Conservation (phyloP, 176 grass and related monocot genomes). For the Carex parvula region DNA sequence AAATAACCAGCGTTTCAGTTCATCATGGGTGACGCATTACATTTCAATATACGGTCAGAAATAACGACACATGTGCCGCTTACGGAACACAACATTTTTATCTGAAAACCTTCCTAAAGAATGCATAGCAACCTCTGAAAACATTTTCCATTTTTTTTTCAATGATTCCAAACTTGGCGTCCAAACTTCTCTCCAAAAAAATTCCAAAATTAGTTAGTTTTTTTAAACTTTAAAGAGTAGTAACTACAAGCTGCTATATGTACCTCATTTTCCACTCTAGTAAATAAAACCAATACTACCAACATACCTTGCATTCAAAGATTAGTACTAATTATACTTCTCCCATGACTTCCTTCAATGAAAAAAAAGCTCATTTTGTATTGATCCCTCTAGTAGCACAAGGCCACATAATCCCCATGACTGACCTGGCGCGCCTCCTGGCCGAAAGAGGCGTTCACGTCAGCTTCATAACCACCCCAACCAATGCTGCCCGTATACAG, state of each 20-base stretch:
- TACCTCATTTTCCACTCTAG: not conserved
- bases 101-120: not conserved
- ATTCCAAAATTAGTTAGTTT: not conserved
- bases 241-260: not conserved
- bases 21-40: not conserved
- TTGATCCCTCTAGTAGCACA: slow-evolving; percentile 47
- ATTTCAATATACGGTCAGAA: not conserved
- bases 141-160: not conserved
- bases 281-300: not conserved
- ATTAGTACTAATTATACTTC: not conserved
- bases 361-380: slow-evolving; percentile 37
- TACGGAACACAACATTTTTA: not conserved
- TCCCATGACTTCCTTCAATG: not conserved
- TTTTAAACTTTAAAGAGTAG: not conserved
- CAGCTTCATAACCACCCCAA: slow-evolving; percentile 44
- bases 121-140: not conserved
- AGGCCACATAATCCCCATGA: slow-evolving; percentile 67
- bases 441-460: slow-evolving; percentile 28
- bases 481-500: slow-evolving; percentile 37
- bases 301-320: not conserved
- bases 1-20: not conserved
- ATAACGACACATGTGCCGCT: not conserved
- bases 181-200: not conserved
- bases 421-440: slow-evolving; percentile 49
- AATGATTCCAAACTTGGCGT: not conserved